Evolutionary conservation across 768 basidiomycete genomes (phyloP), one percentile per base, ranked within the genome.

Genomic region (Russula griseocarnosa): DNA sequence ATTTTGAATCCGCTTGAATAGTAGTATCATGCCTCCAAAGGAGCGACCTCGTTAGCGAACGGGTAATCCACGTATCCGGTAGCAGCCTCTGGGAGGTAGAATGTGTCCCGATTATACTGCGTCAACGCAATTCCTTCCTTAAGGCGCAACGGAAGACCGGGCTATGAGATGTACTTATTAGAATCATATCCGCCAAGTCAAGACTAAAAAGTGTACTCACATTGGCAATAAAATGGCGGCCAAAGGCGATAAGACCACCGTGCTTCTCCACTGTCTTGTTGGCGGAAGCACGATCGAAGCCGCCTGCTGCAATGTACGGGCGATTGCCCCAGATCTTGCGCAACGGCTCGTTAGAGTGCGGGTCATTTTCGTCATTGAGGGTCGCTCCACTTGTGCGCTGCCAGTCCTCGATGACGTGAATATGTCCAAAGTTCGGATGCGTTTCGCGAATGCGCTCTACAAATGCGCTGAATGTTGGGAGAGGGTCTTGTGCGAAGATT

Each of bases 121-220:
- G 50, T 60, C 59, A 63, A 20, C 6, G 42, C 5, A 7, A 40
- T 46, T 6, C 42, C 54, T 4, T 66, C 51, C 40, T 34, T 44
- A 40, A 70, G 34, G 13, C 66, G 66, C 22, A 59, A 51, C 5
- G 70, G 68, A 28, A 61, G 64, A 51, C 66, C 67, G 3, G 67
- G 67, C 67, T 53, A 22, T 34, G 38, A 22, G 0, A 5, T 53
- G 0, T 5, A 2, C 6, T 14, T 3, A 13, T 51, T 4, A 62
- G 54, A 38, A 20, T 26, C 16, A 13, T 24, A 26, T 20, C 32
- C 46, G 24, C 3, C 10, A 6, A 6, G 1, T 10, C 7, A n/a
- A 3, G 18, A 9, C 10, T 16, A 58, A 14, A 20, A 20, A 16
- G 36, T 26, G n/a, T 2, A 63, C 61, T 49, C 50, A 63, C 55